Base-by-base conservation (phyloP, 805 yeast genomes). In the Candida gorgasii region DNA sequence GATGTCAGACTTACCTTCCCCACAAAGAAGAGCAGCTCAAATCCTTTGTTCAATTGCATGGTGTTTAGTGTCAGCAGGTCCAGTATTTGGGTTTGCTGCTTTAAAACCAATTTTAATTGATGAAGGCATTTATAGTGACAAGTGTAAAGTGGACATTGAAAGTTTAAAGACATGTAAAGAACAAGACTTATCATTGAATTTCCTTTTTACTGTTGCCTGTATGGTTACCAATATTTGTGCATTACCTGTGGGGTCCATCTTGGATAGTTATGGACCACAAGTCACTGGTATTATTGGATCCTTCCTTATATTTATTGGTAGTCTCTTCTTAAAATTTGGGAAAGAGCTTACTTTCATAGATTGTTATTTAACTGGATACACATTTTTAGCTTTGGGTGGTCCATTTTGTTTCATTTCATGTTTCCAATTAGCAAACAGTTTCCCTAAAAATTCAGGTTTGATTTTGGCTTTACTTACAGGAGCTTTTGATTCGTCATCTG, bases 31-130 rank as follows among this genome's bases (percentile, higher is more conserved):
- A 47, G 40, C 72, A 8, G 43, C 72, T 2, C 95, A 89, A 59
- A 75, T 86, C 8, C 36, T 57, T 1, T 86, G 96, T 63, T 90
- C 97, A 20, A 77, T 88, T 13, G 42, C 73, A 0, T 90, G 96
- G 96, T 92, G 97, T 65, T 66, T 90, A 11, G 70, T 88, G 28
- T 89, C 96, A 0, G 97, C 96, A 0, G 98, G 97, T 5, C 89
- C 95, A 1, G 82, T 90, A 11, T 90, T 90, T 72, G 98, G 98
- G 3, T 90, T 90, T 68, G 97, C 97, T 17, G 97, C 98, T 3
- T 68, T 90, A 42, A 92, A 92, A 58, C 95, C 95, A 5, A 79
- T 90, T 8, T 65, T 92, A 33, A 75, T 89, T 14, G 60, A 72
- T 8, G 90, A 92, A 57, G 89, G 92, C 3, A 84, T 90, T 3